A percentile compares a stretch with the other conserved stretches of the same genome.
Evolutionary conservation across 352 stramenopile species (phyloP).

Genomic region (Phytopythium mirpurense): DNA sequence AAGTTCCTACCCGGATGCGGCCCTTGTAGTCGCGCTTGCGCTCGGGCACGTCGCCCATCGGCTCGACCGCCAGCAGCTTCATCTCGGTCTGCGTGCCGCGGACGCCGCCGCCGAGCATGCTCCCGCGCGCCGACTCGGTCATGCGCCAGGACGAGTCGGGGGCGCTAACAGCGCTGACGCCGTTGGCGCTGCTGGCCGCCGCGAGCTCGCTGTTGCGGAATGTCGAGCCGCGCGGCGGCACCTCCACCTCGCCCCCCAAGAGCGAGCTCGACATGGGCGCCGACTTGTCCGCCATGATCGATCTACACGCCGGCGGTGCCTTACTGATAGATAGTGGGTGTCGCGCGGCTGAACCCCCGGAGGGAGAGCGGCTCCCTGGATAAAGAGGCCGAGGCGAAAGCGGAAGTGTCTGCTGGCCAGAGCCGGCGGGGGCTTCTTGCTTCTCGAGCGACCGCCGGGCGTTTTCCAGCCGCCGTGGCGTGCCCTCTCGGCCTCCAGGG

Average conservation of each 20-base stretch:
- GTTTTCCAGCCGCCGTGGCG: background rate
- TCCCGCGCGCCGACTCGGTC: slow-evolving; percentile 29
- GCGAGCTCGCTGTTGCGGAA: slow-evolving; percentile 43
- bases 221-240: slow-evolving; percentile 13
- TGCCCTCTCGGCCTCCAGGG: background rate
- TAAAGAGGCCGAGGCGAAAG: too few relatives aligned
- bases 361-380: too few relatives aligned
- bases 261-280: slow-evolving; percentile 2
- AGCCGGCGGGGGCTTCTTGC: background rate
- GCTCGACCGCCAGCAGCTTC: slow-evolving; percentile 49
- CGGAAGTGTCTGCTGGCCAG: too few relatives aligned
- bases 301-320: too few relatives aligned
- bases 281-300: background rate
- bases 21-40: slow-evolving; percentile 64
- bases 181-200: slow-evolving; percentile 7
- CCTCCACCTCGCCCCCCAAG: slow-evolving; percentile 4
- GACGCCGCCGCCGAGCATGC: slow-evolving; percentile 8
- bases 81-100: slow-evolving; percentile 51
- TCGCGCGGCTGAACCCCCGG: too few relatives aligned
- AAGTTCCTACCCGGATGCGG: slow-evolving; percentile 51
- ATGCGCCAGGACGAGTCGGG: slow-evolving; percentile 13
- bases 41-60: slow-evolving; percentile 31
- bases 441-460: background rate
- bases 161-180: slow-evolving; percentile 6
- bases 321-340: too few relatives aligned